phyloP scores from a whole-genome alignment of 495 filamentous ascomycete genomes.

The Penicillium longicatenatum region DNA sequence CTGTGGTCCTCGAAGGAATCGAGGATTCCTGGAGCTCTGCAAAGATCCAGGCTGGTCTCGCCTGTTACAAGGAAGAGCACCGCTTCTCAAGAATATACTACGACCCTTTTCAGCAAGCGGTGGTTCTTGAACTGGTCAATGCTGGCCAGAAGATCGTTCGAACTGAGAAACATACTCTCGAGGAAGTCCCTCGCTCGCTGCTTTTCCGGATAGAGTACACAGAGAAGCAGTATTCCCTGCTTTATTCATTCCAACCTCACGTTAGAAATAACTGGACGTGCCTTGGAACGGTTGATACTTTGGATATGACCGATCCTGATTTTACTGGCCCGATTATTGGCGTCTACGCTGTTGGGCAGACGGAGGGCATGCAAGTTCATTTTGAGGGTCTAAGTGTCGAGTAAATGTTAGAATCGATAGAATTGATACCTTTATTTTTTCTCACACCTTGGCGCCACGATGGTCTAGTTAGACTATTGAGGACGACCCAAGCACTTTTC shows the following conservation, averaged over 20 bases:
- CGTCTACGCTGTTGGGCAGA: conserved; percentile 15
- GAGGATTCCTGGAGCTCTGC: conserved; percentile 2
- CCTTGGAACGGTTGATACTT: conserved; percentile 15
- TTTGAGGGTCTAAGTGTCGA: conserved; percentile 3
- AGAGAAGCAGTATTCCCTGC: background rate
- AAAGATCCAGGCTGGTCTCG: conserved; percentile 13
- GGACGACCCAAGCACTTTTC: conserved; percentile 7
- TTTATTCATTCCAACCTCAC: conserved; percentile 2
- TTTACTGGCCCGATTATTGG: conserved; percentile 26
- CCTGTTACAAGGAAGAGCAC: conserved; percentile 23
- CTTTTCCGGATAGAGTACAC: conserved; percentile 10
- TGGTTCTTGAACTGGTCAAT: conserved; percentile 13
- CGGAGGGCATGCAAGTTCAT: background rate
- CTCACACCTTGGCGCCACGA: conserved; percentile 6
- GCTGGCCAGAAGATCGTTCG: conserved; percentile 2
- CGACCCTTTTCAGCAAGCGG: background rate
- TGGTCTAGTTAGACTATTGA: conserved; percentile 9
- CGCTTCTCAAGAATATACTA: conserved; percentile 14
- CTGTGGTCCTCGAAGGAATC: background rate
- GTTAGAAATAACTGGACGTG: background rate
- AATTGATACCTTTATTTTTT: conserved; percentile 7
- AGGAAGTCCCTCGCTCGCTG: background rate
- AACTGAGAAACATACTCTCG: conserved; percentile 7
- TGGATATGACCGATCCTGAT: conserved; percentile 19
- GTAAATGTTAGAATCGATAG: conserved; percentile 8